These are phyloP conservation scores for Carex cristatella DNA, from an alignment of 176 grass and related monocot species.

Conservation along the genomic window DNA sequence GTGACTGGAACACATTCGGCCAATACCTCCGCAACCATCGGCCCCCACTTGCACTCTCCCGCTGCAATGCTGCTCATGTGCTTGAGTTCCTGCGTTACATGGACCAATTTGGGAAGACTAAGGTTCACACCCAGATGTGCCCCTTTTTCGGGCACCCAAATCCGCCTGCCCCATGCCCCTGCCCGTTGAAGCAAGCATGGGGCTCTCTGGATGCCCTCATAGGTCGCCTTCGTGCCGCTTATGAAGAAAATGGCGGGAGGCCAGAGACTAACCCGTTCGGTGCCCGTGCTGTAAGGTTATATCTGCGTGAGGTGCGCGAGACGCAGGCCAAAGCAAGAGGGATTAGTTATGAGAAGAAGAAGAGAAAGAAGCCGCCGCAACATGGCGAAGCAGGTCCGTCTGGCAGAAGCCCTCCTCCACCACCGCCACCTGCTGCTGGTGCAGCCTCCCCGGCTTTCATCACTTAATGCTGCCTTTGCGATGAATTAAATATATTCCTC, in stretches of 20 bases:
- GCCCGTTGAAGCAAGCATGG: conserved; percentile 86
- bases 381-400: conserved; percentile 26
- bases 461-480: conserved; percentile 24
- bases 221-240: conserved; percentile 83
- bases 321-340: conserved; percentile 71
- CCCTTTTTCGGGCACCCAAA: conserved; percentile 88
- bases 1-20: conserved; percentile 93
- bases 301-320: conserved; percentile 85
- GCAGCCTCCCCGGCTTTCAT: conserved; percentile 46
- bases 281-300: conserved; percentile 74
- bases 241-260: conserved; percentile 88
- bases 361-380: conserved; percentile 60
- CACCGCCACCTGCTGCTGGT: conserved; percentile 27
- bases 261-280: conserved; percentile 89
- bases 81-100: conserved; percentile 93
- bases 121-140: conserved; percentile 80
- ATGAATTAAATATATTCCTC: conserved; percentile 26
- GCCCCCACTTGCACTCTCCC: conserved; percentile 57
- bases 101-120: conserved; percentile 96
- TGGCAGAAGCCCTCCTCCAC: conserved; percentile 43
- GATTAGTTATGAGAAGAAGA: conserved; percentile 98
- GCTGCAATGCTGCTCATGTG: conserved; percentile 77
- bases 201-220: conserved; percentile 86
- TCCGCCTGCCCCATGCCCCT: conserved; percentile 76
- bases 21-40: conserved; percentile 87